Evolutionary conservation across 1,139 yeast species (phyloP).

Genomic region (Hansenula lynferdii): DNA sequence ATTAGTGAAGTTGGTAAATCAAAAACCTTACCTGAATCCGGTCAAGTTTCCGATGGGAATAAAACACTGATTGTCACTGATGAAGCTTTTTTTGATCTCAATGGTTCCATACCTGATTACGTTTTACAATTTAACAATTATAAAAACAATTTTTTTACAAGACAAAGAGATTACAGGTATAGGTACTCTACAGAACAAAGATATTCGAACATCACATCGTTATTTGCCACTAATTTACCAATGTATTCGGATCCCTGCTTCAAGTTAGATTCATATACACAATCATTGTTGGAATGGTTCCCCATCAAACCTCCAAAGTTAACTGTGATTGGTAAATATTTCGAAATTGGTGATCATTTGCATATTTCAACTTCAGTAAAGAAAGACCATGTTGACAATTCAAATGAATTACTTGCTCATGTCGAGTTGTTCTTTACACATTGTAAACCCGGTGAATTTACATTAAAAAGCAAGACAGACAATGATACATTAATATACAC

Average conservation of each 20-base stretch:
- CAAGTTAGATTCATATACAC: neutral
- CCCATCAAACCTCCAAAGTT: slow-evolving; percentile 1
- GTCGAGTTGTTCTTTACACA: no score
- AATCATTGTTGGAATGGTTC: neutral
- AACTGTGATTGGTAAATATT: neutral
- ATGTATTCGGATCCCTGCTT: neutral
- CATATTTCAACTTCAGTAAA: no score
- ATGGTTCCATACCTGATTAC: neutral
- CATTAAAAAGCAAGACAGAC: no score
- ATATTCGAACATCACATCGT: neutral
- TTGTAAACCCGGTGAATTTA: no score
- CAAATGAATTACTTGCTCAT: no score
- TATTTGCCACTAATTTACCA: neutral
- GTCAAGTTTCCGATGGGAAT: neutral
- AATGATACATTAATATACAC: no score
- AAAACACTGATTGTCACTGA: neutral
- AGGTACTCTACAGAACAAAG: neutral
- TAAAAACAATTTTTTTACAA: neutral
- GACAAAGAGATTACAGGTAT: neutral
- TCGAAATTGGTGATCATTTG: neutral
- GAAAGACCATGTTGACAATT: no score
- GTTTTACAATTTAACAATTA: neutral
- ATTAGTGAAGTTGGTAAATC: neutral
- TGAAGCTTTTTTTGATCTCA: neutral
- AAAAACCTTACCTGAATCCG: slow-evolving; percentile 1